These are phyloP conservation scores for Citrus sp. DNA, from an alignment of 345 rosid genomes.

Conservation along the genomic window DNA sequence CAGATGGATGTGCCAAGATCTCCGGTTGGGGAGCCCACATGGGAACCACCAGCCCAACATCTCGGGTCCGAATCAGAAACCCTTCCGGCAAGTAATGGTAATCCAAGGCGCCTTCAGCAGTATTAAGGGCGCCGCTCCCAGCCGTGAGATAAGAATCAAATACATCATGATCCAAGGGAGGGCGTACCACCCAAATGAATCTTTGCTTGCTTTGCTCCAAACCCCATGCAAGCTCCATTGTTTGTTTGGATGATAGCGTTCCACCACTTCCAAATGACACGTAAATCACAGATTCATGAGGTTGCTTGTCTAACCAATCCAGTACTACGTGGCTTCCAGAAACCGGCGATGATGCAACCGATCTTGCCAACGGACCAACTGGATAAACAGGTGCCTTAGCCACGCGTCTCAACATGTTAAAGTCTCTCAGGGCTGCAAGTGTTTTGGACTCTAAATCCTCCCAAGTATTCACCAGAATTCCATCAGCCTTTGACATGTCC, in stretches of 20 bases:
- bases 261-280: constrained; percentile 52
- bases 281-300: constrained; percentile 33
- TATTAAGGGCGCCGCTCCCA: background rate
- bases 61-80: constrained; percentile 24
- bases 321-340: background rate
- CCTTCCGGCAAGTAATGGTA: constrained; percentile 14
- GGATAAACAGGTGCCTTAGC: constrained; percentile 30
- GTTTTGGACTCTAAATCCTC: constrained; percentile 39
- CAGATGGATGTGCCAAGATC: constrained; percentile 52
- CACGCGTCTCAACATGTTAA: constrained; percentile 13
- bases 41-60: constrained; percentile 41
- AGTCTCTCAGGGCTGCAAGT: constrained; percentile 22
- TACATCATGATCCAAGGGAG: constrained; percentile 34
- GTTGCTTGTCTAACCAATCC: constrained; percentile 41
- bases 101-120: too few species aligned
- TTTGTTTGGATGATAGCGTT: constrained; percentile 35
- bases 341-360: background rate
- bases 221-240: constrained; percentile 40
- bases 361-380: constrained; percentile 30
- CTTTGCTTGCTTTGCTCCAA: constrained; percentile 30
- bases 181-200: constrained; percentile 43
- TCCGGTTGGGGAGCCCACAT: constrained; percentile 64
- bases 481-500: constrained; percentile 40
- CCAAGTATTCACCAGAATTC: constrained; percentile 57
- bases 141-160: constrained; percentile 25